Evolutionary conservation across 1,284 basidiomycete genomes (phyloP), one percentile per base, ranked within the genome.

Genomic region (Ganoderma boninense): DNA sequence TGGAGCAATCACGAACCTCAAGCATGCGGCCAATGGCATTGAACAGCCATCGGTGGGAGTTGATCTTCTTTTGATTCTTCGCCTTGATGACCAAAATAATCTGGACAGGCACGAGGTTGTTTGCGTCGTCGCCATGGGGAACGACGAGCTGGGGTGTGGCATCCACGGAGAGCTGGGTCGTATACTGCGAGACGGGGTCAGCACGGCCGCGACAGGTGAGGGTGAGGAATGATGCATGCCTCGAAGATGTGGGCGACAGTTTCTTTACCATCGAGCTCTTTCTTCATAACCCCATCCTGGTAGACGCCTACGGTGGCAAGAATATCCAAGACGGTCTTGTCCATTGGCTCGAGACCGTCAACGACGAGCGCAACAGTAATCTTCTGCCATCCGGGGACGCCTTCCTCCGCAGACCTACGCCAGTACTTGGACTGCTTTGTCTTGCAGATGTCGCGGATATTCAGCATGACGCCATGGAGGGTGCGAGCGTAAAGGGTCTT

Each of bases 41-140:
- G 87, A 99, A 99, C 42, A 99, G 87, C 97, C 97, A 99, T 64
- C 97, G 91, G 81, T 97, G 96, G 71, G 93, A 96, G 79, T 97
- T 98, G 84, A 98, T 97, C 86, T 98, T 98, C 87, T 98, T 98
- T 79, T 96, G 93, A 82, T 99, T 99, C 85, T 98, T 96, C 44
- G 96, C 96, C 84, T 99, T 99, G 75, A 99, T 85, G 68, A 97
- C 92, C 73, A 99, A 90, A 74, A 99, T 98, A 76, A 99, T 94
- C 80, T 98, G 96, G 2, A 99, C 97, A 0, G 97, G 97, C 1
- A 98, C 93, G 29, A 99, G 82, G 81, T 98, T 98, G 82, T 95
- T 94, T 14, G 93, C 89, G 77, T 96, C 95, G 40, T 95, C 93
- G 18, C 91, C 89, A 77, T 95, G 93, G 23, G 97, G 97, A 56